Conservation (phyloP, 228 moss, liverwort and hornwort species). For the Sphagnum fallax region DNA sequence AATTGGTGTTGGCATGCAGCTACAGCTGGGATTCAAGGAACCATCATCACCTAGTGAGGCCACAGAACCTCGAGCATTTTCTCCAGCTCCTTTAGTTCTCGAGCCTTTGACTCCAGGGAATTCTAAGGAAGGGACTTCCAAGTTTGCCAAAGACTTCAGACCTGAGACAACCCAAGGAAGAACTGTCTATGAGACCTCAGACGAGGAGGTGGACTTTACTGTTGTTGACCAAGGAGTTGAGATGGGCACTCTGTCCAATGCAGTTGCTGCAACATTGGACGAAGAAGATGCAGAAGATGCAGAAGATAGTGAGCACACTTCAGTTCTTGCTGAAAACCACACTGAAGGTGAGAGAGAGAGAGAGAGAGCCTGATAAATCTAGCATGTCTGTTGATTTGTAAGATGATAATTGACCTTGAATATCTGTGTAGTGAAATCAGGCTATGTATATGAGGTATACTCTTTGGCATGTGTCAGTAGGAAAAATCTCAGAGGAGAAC, state of each 20-base stretch:
- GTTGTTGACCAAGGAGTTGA: slow-evolving; percentile 95
- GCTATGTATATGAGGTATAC: not conserved
- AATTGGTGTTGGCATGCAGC: slow-evolving; percentile 5
- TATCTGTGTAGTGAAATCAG: not conserved
- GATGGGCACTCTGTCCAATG: slow-evolving; percentile 60
- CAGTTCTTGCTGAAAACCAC: slow-evolving; percentile 11
- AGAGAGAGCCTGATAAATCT: slow-evolving; percentile 12
- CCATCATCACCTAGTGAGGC: slow-evolving; percentile 8
- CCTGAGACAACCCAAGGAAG: slow-evolving; percentile 8
- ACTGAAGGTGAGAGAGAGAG: slow-evolving; percentile 8
- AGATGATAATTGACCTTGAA: slow-evolving; percentile 5
- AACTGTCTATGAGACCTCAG: slow-evolving; percentile 18
- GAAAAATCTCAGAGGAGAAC: too few relatives aligned
- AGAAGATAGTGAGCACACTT: not conserved
- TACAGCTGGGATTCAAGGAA: slow-evolving; percentile 11
- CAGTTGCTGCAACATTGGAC: slow-evolving; percentile 18
- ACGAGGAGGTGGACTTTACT: slow-evolving; percentile 72
- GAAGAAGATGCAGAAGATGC: slow-evolving; percentile 17
- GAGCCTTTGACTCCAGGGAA: slow-evolving; percentile 28
- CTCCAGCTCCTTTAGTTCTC: slow-evolving; percentile 11
- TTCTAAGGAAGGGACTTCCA: slow-evolving; percentile 20
- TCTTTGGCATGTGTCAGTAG: too few relatives aligned
- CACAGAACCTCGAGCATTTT: slow-evolving; percentile 12
- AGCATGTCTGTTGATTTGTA: slow-evolving; percentile 17
- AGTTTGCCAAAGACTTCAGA: slow-evolving; percentile 10